These are phyloP conservation scores for Diaporthe ampelina DNA, from an alignment of 2,329 filamentous ascomycete genomes.

Conservation along the genomic window DNA sequence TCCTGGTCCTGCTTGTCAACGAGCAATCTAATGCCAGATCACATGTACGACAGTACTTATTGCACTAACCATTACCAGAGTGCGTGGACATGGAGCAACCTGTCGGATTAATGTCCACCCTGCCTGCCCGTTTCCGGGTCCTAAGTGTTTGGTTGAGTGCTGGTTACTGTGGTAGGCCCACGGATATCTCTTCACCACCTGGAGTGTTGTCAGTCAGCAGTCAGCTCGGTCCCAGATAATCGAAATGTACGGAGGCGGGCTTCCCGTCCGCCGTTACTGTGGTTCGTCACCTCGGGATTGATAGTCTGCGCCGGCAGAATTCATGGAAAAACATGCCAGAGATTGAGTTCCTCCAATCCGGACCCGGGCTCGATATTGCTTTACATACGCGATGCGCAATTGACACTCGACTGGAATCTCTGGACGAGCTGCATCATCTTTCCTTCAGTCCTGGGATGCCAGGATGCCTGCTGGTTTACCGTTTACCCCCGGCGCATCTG, in stretches of 20 bases:
- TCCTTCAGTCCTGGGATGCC: background rate
- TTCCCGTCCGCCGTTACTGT: conserved; percentile 7
- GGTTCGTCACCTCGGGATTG: conserved; percentile 18
- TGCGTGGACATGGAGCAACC: background rate
- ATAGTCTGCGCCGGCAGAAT: conserved; percentile 26
- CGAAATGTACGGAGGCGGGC: conserved; percentile 12
- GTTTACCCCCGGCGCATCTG: background rate
- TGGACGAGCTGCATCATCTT: conserved; percentile 4
- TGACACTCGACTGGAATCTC: conserved; percentile 14
- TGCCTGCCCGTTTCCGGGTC: conserved; percentile 7
- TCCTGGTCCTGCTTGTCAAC: conserved; percentile 7
- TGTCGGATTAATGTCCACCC: conserved; percentile 1
- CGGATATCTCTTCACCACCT: background rate
- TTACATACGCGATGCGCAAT: conserved; percentile 21
- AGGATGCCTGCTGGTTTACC: background rate
- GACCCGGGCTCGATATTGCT: conserved; percentile 15
- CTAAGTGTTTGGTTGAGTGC: background rate
- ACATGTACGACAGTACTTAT: conserved; percentile 19
- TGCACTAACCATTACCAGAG: background rate
- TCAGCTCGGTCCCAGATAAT: conserved; percentile 12
- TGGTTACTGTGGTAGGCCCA: background rate
- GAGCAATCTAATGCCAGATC: conserved; percentile 25
- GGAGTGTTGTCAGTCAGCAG: background rate
- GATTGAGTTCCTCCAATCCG: conserved; percentile 30
- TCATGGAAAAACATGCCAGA: conserved; percentile 27